A percentile compares a stretch with the other conserved stretches of the same genome.
phyloP scores from a whole-genome alignment of 1,284 basidiomycete species.

The Ceratobasidium papillatum region DNA sequence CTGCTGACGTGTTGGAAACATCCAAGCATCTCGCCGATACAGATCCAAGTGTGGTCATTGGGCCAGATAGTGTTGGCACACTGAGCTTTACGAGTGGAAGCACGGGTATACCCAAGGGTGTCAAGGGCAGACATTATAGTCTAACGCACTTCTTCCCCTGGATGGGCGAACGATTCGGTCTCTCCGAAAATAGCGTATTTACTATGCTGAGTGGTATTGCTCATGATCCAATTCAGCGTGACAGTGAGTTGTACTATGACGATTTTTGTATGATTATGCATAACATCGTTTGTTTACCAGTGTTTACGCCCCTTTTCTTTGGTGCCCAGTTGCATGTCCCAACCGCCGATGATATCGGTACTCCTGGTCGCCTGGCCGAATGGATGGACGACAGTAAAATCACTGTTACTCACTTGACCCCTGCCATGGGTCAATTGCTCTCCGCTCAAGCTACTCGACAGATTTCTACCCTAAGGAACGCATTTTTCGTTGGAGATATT shows the following conservation, averaged over 20 bases:
- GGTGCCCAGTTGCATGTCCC: slow-evolving; percentile 96
- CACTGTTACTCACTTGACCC: slow-evolving; percentile 95
- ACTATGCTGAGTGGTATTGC: slow-evolving; percentile 99
- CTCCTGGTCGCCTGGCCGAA: slow-evolving; percentile 94
- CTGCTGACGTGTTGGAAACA: slow-evolving; percentile 62
- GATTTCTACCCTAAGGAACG: slow-evolving; percentile 87
- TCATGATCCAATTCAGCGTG: slow-evolving; percentile 98
- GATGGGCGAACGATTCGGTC: slow-evolving; percentile 92
- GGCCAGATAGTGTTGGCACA: slow-evolving; percentile 95
- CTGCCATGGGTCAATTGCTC: slow-evolving; percentile 98
- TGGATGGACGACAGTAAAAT: slow-evolving; percentile 96
- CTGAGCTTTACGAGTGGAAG: slow-evolving; percentile 97
- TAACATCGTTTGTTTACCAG: slow-evolving; percentile 55
- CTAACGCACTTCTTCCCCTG: slow-evolving; percentile 99
- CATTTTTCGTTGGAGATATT: slow-evolving; percentile 99
- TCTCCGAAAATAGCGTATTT: slow-evolving; percentile 83
- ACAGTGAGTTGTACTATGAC: slow-evolving; percentile 71
- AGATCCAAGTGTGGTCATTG: slow-evolving; percentile 85
- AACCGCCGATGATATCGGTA: slow-evolving; percentile 97
- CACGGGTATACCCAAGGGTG: slow-evolving; percentile 98
- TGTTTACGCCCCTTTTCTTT: slow-evolving; percentile 99
- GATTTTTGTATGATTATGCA: neutral
- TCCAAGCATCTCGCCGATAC: slow-evolving; percentile 65
- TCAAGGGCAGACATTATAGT: slow-evolving; percentile 93
- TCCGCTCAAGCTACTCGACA: slow-evolving; percentile 93